phyloP scores from a whole-genome alignment of 2,329 filamentous ascomycete genomes.

The Penicillium sp. region DNA sequence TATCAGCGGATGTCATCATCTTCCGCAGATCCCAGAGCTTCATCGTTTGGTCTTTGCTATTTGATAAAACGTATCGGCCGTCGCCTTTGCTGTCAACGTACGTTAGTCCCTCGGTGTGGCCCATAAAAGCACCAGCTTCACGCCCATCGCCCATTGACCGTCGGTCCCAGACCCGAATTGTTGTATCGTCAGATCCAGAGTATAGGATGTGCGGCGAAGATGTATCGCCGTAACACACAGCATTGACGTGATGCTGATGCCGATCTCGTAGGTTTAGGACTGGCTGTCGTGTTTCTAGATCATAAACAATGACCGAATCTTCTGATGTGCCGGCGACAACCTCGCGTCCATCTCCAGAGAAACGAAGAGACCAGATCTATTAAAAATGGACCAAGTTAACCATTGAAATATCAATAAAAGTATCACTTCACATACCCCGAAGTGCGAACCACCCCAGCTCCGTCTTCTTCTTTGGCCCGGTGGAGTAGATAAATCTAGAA shows the following conservation, averaged over 20 bases:
- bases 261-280: slow-evolving; percentile 70
- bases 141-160: slow-evolving; percentile 64
- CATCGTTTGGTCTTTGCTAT: slow-evolving; percentile 94
- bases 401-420: background rate
- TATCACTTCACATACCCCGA: slow-evolving; percentile 41
- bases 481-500: slow-evolving; percentile 68
- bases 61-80: slow-evolving; percentile 84
- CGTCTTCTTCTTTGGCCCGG: slow-evolving; percentile 43
- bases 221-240: slow-evolving; percentile 90
- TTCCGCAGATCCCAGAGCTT: slow-evolving; percentile 95
- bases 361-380: slow-evolving; percentile 84
- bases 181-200: slow-evolving; percentile 91
- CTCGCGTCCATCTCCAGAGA: slow-evolving; percentile 86
- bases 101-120: slow-evolving; percentile 64
- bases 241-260: slow-evolving; percentile 91
- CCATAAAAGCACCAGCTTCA: slow-evolving; percentile 64
- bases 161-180: slow-evolving; percentile 94
- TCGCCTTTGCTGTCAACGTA: slow-evolving; percentile 82
- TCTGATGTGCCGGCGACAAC: slow-evolving; percentile 85
- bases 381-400: slow-evolving; percentile 22
- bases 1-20: slow-evolving; percentile 71
- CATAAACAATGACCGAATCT: slow-evolving; percentile 81
- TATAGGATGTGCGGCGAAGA: slow-evolving; percentile 90
- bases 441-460: slow-evolving; percentile 38
- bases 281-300: slow-evolving; percentile 76